Evolutionary conservation across 1,284 basidiomycete genomes (phyloP).

Genomic region (Mycena sp.): DNA sequence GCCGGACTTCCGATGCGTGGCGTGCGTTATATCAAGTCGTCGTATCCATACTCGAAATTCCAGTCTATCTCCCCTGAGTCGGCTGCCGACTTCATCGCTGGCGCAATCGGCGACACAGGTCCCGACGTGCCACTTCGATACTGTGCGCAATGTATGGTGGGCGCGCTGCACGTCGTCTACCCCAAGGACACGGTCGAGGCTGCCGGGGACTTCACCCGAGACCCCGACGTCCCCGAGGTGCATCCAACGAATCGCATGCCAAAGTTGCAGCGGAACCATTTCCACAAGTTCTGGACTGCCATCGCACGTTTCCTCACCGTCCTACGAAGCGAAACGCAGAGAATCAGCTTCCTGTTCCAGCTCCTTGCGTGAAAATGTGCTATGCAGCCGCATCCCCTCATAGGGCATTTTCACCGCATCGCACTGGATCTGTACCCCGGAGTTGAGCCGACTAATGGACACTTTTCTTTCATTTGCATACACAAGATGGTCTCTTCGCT

Average conservation of each 20-base stretch:
- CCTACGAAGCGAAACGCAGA: not conserved
- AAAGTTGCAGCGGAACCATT: not conserved
- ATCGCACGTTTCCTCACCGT: slow-evolving; percentile 3
- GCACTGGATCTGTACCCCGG: not conserved
- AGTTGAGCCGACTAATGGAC: not conserved
- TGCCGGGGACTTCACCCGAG: not conserved
- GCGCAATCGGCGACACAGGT: not conserved
- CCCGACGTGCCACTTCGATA: not conserved
- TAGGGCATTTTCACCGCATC: not conserved
- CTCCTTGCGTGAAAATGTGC: not conserved
- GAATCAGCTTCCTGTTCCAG: not conserved
- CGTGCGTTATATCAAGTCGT: too few species aligned
- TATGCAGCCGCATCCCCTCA: not conserved
- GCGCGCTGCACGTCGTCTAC: slow-evolving; percentile 4
- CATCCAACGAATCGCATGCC: slow-evolving; percentile 2
- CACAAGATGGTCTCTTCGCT: slow-evolving; percentile 12
- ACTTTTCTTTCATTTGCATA: not conserved
- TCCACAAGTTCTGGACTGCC: slow-evolving; percentile 9
- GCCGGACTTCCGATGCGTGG: too few species aligned
- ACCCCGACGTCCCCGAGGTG: not conserved
- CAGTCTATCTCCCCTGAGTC: not conserved
- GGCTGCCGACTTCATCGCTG: not conserved
- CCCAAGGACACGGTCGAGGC: slow-evolving; percentile 8
- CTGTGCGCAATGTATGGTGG: not conserved
- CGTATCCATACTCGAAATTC: too few species aligned